These are phyloP conservation scores for Platanus orientalis DNA, from an alignment of 164 flowering plant species.

Conservation along the genomic window DNA sequence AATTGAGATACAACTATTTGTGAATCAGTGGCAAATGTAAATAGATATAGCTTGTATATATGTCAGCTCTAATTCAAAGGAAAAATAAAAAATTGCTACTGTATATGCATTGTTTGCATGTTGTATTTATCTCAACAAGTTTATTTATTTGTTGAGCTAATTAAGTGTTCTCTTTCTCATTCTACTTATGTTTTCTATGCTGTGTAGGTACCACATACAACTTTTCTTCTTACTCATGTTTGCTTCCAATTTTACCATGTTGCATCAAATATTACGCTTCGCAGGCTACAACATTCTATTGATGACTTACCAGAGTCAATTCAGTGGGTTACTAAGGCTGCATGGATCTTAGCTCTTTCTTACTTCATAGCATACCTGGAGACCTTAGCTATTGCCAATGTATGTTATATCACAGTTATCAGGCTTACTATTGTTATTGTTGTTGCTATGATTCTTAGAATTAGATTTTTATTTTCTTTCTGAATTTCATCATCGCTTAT, in stretches of 20 bases:
- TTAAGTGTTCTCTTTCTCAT: background rate
- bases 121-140: background rate
- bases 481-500: too few relatives aligned
- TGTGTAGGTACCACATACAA: conserved; percentile 92
- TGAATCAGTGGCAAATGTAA: background rate
- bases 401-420: conserved; percentile 40
- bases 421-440: conserved; percentile 1
- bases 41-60: background rate
- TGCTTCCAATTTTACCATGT: conserved; percentile 97
- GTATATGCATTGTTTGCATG: too few relatives aligned
- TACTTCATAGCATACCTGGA: conserved; percentile 92
- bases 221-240: conserved; percentile 89
- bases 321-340: conserved; percentile 61
- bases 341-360: conserved; percentile 80
- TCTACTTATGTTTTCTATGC: conserved; percentile 12
- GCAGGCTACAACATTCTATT: conserved; percentile 66
- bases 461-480: too few relatives aligned
- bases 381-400: conserved; percentile 88
- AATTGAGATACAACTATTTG: background rate
- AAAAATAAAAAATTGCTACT: background rate
- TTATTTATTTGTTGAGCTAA: conserved; percentile 2
- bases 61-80: background rate
- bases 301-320: conserved; percentile 59
- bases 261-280: conserved; percentile 78
- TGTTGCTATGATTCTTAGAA: too few relatives aligned